Evolutionary conservation across 192 early-diverging fungal genomes (phyloP), one percentile per base, ranked within the genome.

Genomic region (Umbelopsis sp.): DNA sequence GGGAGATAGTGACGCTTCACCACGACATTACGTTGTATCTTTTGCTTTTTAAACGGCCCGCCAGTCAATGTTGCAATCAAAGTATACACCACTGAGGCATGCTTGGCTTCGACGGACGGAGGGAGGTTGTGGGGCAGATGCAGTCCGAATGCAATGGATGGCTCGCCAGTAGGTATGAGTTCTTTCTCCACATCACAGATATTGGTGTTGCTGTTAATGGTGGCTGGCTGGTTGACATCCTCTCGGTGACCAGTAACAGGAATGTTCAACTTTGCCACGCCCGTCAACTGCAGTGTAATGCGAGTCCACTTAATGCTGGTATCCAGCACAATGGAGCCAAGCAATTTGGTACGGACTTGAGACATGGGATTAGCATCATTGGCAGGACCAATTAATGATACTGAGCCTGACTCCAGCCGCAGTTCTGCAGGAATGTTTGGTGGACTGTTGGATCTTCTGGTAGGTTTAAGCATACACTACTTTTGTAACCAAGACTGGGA

Each of bases 111-210:
- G 20, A 71, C 55, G 49, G 68, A 71, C 0, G 77, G 72, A 8
- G 77, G 77, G 23, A 79, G 52, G 27, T 79, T 66, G 2, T 66
- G 49, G 22, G 77, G 77, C 18, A 79, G 67, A 61, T 79, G 77
- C 13, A 79, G 52, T 7, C 77, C 77, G 48, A 79, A 79, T 22
- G 65, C 73, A 64, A 79, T 79, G 16, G 58, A 25, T 10, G 23
- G 15, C 49, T 79, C 72, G 1, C 77, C 77, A 1, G 70, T 68
- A 27, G 74, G 74, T 30, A 79, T 79, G 3, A 79, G 55, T 47
- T 79, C 77, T 49, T 79, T 79, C 18, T 79, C 77, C 12, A 79
- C 64, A 22, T 79, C 72, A 49, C 77, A 79, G 4, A 79, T 68
- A 33, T 50, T 55, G 15, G 74, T 67, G 5, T 20, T 51, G 12